Evolutionary conservation across 73 alveolate species (phyloP), one percentile per base, ranked within the genome.

Genomic region (Urostyla sp.): DNA sequence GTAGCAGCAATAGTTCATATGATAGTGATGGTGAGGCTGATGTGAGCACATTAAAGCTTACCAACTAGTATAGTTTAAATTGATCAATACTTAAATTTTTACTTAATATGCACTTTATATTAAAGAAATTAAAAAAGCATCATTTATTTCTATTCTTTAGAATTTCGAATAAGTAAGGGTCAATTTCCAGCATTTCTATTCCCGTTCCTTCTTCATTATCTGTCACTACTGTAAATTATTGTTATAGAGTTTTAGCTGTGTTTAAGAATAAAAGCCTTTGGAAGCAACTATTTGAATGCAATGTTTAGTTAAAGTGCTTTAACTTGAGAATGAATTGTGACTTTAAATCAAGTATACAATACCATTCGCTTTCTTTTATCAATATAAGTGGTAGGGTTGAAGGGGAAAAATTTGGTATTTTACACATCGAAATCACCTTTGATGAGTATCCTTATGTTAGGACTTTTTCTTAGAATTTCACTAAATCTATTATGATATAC

Each of bases 131-230:
- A n/a, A n/a, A n/a, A n/a, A n/a, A n/a, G n/a, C n/a, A n/a, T n/a
- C n/a, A n/a, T n/a, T n/a, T n/a, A n/a, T n/a, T n/a, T n/a, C n/a
- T n/a, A n/a, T n/a, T n/a, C n/a, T n/a, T n/a, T n/a, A n/a, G n/a
- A n/a, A n/a, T n/a, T n/a, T n/a, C n/a, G n/a, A n/a, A n/a, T n/a
- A n/a, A n/a, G n/a, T n/a, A n/a, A n/a, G n/a, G n/a, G n/a, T n/a
- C n/a, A n/a, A n/a, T n/a, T n/a, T n/a, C n/a, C n/a, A n/a, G n/a
- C n/a, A n/a, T n/a, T n/a, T n/a, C n/a, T n/a, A n/a, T n/a, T n/a
- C n/a, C n/a, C n/a, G n/a, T 54, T 54, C 23, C 72, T 3, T 46
- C 72, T 21, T 11, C 40, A 24, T 54, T 26, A 54, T 54, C 72
- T 3, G 72, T 54, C 23, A 54, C 18, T 26, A 54, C 23, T 4